These are phyloP conservation scores for Pontederia crassipes DNA, from an alignment of 176 grass and related monocot species.

Conservation along the genomic window DNA sequence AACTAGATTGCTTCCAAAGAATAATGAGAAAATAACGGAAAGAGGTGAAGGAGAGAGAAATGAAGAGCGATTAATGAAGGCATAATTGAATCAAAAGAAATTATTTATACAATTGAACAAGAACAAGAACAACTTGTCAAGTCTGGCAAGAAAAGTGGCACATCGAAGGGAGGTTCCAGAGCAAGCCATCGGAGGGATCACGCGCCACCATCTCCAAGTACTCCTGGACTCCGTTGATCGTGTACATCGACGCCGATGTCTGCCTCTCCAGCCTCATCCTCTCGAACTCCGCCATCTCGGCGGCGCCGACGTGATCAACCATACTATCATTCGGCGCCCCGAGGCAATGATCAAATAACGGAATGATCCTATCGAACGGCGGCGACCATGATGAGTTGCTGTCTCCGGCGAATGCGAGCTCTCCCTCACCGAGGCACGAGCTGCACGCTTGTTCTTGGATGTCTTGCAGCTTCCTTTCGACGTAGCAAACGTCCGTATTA, in stretches of 20 bases:
- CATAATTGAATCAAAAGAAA: too few species aligned
- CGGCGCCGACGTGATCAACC: constrained; percentile 20
- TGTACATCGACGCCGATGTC: constrained; percentile 63
- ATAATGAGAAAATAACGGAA: too few species aligned
- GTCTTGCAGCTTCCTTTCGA: constrained; percentile 9
- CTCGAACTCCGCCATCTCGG: constrained; percentile 59
- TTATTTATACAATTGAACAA: too few species aligned
- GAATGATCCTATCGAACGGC: constrained; percentile 8
- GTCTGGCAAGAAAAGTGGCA: constrained; percentile 40
- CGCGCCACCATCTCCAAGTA: constrained; percentile 54
- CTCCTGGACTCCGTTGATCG: constrained; percentile 68
- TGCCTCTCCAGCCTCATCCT: constrained; percentile 75
- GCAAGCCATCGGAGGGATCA: constrained; percentile 36
- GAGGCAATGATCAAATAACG: constrained; percentile 8
- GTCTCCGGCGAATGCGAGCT: constrained; percentile 6
- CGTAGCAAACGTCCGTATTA: not conserved
- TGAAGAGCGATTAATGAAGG: too few species aligned
- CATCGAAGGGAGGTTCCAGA: constrained; percentile 47
- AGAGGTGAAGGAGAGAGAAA: too few species aligned
- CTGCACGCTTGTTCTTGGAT: constrained; percentile 34
- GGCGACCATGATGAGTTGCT: not conserved
- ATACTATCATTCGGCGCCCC: constrained; percentile 37
- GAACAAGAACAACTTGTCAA: not conserved
- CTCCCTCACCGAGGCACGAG: constrained; percentile 28
- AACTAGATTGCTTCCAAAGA: too few species aligned